Base-by-base conservation (phyloP, 2,329 filamentous ascomycete genomes). In the Neopestalotiopsis rosae region DNA sequence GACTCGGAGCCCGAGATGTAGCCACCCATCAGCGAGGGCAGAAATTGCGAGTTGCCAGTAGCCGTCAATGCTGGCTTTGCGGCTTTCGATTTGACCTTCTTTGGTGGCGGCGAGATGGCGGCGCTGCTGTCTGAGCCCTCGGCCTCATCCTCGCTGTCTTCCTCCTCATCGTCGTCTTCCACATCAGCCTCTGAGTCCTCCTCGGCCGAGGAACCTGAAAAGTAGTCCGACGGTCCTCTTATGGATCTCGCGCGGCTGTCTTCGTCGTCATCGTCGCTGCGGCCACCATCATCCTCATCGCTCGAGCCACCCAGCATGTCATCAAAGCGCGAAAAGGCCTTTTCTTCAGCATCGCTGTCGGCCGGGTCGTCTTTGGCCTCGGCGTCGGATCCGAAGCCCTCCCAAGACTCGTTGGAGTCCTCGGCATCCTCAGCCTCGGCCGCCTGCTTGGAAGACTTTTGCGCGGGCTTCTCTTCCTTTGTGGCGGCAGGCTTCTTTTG, bases 1-100 rank as follows among this genome's bases (percentile, higher is more conserved):
- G 87, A 89, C 73, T 93, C 92, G 9, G 91, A 93, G 61, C 92
- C 92, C 2, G 92, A 94, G 74, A 93, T 88, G 81, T 95, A 97
- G 68, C 92, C 92, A 24, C 90, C 91, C 87, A 94, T 93, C 17
- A 96, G 87, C 1, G 90, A 90, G 0, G 93, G 93, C 1, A 96
- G 82, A 77, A 94, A 94, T 0, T 88, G 88, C 0, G 92, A 88
- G 67, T 80, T 80, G 9, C 77, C 77, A 12, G 75, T 65, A 30
- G 68, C 71, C 24, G 73, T 70, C 0, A 73, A 68, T 30, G 65
- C 70, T 7, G 71, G 42, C 58, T 71, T 75, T 17, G 72, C 66
- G 2, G 70, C 67, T 69, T 71, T 75, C 32, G 68, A 71, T 71
- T 74, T 80, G 20, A 74, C 68, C 70, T 79, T 82, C 67, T 81